Conservation (phyloP, 2,329 filamentous ascomycete genomes). For the Didymella exigua region DNA sequence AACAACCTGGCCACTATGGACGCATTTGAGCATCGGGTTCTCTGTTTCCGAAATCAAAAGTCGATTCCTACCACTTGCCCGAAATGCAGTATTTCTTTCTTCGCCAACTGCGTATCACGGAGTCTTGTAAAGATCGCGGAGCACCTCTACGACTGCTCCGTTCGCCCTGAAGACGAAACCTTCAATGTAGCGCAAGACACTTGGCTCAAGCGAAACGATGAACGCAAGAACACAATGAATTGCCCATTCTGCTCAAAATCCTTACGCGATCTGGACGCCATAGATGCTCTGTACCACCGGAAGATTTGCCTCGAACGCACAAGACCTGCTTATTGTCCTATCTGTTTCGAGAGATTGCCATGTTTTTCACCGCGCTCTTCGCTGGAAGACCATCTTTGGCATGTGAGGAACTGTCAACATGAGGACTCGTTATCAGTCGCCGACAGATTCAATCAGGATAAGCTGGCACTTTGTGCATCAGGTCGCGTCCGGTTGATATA, state of each 20-base stretch:
- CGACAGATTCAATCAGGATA: background rate
- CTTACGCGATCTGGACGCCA: background rate
- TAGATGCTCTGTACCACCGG: background rate
- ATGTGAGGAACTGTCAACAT: background rate
- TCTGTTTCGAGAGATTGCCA: background rate
- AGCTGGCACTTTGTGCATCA: background rate
- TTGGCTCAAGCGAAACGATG: background rate
- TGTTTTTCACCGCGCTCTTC: background rate
- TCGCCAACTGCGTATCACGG: background rate
- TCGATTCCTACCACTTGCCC: background rate
- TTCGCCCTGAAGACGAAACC: background rate
- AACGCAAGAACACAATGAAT: background rate
- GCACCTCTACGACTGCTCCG: background rate
- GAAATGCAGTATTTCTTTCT: background rate
- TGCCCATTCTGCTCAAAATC: background rate
- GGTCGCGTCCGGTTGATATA: background rate
- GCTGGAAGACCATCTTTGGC: background rate
- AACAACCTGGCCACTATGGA: background rate
- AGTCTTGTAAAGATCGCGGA: background rate
- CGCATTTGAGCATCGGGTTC: background rate
- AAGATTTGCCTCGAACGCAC: background rate
- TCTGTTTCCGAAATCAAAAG: background rate
- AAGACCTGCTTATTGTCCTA: background rate
- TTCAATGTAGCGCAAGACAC: background rate
- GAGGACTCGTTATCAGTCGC: background rate